A percentile compares a stretch with the other conserved stretches of the same genome.
Evolutionary conservation across 2,329 filamentous ascomycete species (phyloP).

Genomic region (Penicillium sp.): DNA sequence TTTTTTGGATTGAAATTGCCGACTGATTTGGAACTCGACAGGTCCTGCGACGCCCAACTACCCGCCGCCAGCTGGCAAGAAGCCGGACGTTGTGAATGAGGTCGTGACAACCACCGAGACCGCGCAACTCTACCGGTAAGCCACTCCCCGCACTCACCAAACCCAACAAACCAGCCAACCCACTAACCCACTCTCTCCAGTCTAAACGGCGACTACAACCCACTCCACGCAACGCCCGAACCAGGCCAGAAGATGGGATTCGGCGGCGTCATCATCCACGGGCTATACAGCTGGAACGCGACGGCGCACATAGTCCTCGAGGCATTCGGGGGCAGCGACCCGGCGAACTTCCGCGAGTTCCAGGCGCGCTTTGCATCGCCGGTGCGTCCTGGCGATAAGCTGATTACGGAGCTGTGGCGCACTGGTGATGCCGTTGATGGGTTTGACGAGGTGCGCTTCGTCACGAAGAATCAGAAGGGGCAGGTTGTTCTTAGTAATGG

Average conservation of each 20-base stretch:
- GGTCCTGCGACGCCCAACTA: conserved; percentile 75
- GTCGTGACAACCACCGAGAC: conserved; percentile 75
- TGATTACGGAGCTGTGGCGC: conserved; percentile 81
- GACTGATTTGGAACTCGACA: conserved; percentile 20
- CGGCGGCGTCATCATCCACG: conserved; percentile 86
- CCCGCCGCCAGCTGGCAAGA: conserved; percentile 73
- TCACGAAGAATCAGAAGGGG: conserved; percentile 75
- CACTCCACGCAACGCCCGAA: conserved; percentile 84
- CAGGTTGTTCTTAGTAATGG: conserved; percentile 90
- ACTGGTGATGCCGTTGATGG: conserved; percentile 66
- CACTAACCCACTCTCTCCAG: no score
- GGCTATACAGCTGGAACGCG: conserved; percentile 85
- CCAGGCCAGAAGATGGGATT: conserved; percentile 90
- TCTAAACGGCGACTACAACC: conserved; percentile 94
- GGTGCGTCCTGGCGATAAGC: conserved; percentile 80
- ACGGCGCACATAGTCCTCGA: conserved; percentile 75
- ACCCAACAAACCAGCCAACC: no score
- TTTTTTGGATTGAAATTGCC: conserved; percentile 2
- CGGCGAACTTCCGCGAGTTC: conserved; percentile 83
- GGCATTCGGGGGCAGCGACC: conserved; percentile 74
- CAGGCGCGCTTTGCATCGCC: conserved; percentile 86
- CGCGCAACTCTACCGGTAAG: conserved; percentile 73
- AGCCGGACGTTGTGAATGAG: conserved; percentile 71
- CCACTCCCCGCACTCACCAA: no score
- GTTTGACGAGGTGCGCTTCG: conserved; percentile 84